Conservation (phyloP, 352 stramenopile genomes). For the Pythium biforme region DNA sequence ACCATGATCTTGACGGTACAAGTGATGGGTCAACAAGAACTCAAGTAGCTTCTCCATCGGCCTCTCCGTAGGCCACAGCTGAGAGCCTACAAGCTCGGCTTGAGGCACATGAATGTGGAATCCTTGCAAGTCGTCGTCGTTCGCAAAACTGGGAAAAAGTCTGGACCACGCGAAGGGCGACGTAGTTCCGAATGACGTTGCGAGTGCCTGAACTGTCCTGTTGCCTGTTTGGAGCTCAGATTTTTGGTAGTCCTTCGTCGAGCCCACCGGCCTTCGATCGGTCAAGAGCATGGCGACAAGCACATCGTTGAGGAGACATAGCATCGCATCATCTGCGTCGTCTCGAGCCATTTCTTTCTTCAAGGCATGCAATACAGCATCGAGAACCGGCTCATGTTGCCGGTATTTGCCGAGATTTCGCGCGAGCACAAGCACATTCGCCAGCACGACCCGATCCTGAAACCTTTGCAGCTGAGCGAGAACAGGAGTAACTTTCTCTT, state of each 20-base stretch:
- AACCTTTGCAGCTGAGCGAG: neutral
- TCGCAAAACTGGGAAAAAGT: neutral
- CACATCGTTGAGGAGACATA: neutral
- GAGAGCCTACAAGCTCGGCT: neutral
- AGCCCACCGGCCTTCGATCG: neutral
- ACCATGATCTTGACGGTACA: neutral
- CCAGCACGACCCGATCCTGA: conserved; percentile 1
- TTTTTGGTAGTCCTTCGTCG: neutral
- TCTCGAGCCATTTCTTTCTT: neutral
- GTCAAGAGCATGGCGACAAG: neutral
- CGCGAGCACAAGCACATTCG: neutral
- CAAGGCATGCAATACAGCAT: neutral
- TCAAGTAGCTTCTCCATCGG: neutral
- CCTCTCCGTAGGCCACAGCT: neutral
- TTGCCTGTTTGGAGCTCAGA: neutral
- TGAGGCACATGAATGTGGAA: neutral
- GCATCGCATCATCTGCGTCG: neutral
- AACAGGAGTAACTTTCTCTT: conserved; percentile 1
- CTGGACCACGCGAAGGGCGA: neutral
- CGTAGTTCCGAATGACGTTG: neutral
- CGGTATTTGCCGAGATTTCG: neutral
- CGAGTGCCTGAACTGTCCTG: neutral
- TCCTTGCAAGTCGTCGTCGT: neutral
- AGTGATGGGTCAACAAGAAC: neutral
- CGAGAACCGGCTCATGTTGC: neutral